Conservation (phyloP, 129 eudicot genomes). For the Artemisia argyi region DNA sequence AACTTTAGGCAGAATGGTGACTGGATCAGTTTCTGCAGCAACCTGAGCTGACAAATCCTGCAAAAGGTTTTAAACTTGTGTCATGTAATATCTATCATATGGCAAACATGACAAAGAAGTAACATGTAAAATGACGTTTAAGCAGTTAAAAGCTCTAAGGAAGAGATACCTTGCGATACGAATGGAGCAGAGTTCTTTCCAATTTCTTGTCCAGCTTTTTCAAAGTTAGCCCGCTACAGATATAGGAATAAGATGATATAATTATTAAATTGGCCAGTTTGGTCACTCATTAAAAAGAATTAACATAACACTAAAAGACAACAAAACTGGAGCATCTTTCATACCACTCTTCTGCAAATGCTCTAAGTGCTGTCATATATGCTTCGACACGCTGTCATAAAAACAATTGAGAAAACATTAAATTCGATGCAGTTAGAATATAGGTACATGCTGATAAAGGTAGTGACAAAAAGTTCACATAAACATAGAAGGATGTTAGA, state of each 20-base stretch:
- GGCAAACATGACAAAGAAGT: too few species aligned
- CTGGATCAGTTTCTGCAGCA: conserved; percentile 83
- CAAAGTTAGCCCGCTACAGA: conserved; percentile 71
- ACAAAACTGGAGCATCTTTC: conserved; percentile 8
- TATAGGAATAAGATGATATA: conserved; percentile 13
- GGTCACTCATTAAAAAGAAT: not conserved
- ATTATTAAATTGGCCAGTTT: not conserved
- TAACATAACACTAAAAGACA: conserved; percentile 1
- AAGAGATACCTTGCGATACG: conserved; percentile 99
- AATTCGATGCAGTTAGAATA: not conserved
- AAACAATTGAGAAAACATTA: conserved; percentile 16
- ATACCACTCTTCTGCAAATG: conserved; percentile 85
- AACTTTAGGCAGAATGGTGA: conserved; percentile 83
- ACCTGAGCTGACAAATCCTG: conserved; percentile 89
- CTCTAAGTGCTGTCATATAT: conserved; percentile 69
- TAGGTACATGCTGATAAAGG: too few species aligned
- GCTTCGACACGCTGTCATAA: conserved; percentile 72
- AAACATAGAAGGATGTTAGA: too few species aligned
- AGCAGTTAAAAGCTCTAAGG: conserved; percentile 1
- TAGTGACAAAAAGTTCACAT: too few species aligned
- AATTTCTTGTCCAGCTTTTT: conserved; percentile 94
- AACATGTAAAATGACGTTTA: not conserved
- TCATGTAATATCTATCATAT: not conserved
- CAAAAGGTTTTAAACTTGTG: conserved; percentile 26
- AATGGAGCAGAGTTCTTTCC: conserved; percentile 90